phyloP scores from a whole-genome alignment of 2,329 filamentous ascomycete genomes.

The Pseudogymnoascus sp. region DNA sequence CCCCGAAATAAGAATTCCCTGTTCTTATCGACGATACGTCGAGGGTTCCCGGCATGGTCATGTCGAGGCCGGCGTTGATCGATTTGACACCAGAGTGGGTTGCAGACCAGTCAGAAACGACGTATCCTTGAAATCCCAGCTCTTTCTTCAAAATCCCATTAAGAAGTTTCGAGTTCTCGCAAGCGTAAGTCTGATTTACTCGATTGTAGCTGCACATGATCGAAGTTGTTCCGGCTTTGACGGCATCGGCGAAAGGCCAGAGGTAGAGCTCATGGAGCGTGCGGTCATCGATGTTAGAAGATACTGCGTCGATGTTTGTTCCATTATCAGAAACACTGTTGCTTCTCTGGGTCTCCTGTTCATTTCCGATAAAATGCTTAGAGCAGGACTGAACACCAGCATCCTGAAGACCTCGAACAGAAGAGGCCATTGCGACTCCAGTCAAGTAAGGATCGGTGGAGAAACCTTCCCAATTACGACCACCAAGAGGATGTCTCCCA shows the following conservation, averaged over 20 bases:
- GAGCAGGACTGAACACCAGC: conserved; percentile 59
- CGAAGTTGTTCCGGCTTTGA: conserved; percentile 66
- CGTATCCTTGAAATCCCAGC: conserved; percentile 43
- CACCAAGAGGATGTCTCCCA: conserved; percentile 57
- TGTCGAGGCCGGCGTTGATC: conserved; percentile 38
- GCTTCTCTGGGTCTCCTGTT: conserved; percentile 36
- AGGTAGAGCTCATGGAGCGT: conserved; percentile 50
- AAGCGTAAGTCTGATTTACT: conserved; percentile 41
- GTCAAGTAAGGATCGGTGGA: conserved; percentile 62
- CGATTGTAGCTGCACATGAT: conserved; percentile 75
- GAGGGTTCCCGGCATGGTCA: conserved; percentile 36
- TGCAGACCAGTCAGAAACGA: conserved; percentile 39
- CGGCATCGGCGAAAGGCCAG: conserved; percentile 44
- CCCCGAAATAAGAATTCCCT: not conserved
- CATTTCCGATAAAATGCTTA: conserved; percentile 36
- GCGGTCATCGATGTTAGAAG: conserved; percentile 44
- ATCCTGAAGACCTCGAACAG: conserved; percentile 63
- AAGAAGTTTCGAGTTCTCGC: conserved; percentile 39
- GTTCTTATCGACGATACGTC: not conserved
- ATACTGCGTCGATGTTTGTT: conserved; percentile 18
- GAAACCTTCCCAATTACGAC: conserved; percentile 56
- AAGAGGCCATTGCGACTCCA: conserved; percentile 56
- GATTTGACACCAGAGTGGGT: conserved; percentile 36
- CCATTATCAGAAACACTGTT: conserved; percentile 34
- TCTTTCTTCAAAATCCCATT: conserved; percentile 43